These are phyloP conservation scores for Cucurbita ficifolia DNA, from an alignment of 306 rosid species.

Conservation along the genomic window DNA sequence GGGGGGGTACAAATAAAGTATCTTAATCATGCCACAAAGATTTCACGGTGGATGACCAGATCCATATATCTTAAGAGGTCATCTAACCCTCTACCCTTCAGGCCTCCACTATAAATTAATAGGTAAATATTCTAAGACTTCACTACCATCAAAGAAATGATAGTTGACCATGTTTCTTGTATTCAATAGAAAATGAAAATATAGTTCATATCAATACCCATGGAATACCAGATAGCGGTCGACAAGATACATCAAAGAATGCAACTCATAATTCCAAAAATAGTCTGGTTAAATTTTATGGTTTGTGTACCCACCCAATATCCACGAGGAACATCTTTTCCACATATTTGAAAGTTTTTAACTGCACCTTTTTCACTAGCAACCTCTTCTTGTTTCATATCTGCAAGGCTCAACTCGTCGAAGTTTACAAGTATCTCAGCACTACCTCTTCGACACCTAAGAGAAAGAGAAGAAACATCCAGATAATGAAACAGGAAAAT, in stretches of 20 bases:
- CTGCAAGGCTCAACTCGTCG: conserved; percentile 60
- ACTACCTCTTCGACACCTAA: conserved; percentile 88
- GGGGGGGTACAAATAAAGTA: not conserved
- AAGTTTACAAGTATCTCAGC: conserved; percentile 79
- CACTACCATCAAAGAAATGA: not conserved
- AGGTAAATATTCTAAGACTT: not conserved
- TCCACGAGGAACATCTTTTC: conserved; percentile 91
- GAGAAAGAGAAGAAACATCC: conserved; percentile 17
- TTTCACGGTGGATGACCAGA: too few species aligned
- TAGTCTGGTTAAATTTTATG: conserved; percentile 6
- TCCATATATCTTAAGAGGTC: not conserved
- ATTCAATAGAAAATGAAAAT: not conserved
- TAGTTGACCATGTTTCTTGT: not conserved
- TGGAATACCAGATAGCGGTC: not conserved
- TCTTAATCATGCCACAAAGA: too few species aligned
- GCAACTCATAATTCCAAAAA: not conserved
- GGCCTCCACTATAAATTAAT: not conserved
- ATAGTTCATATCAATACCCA: not conserved
- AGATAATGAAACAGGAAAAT: conserved; percentile 8
- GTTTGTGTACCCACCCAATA: conserved; percentile 58
- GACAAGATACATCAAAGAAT: not conserved
- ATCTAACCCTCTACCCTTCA: not conserved
- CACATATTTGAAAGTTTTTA: conserved; percentile 55
- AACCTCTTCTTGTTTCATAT: conserved; percentile 30
- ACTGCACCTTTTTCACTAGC: conserved; percentile 18